Conservation (phyloP, 352 stramenopile species). For the Globisporangium cederbergense region DNA sequence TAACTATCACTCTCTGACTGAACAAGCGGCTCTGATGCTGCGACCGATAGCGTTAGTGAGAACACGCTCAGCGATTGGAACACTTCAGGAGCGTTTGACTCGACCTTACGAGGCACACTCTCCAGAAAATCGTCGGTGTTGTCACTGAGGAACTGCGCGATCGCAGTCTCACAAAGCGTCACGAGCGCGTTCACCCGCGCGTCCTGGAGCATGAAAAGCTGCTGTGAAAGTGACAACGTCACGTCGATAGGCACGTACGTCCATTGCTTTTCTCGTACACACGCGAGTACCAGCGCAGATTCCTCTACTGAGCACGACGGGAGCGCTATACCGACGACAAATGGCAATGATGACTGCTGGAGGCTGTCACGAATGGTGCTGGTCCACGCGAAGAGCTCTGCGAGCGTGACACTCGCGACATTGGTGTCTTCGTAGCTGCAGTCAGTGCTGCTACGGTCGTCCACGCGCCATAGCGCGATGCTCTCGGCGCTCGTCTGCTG, state of each 20-base stretch:
- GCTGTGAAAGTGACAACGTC: conserved; percentile 23
- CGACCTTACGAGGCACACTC: neutral
- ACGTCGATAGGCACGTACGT: conserved; percentile 49
- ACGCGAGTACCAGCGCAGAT: conserved; percentile 35
- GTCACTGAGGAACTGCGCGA: conserved; percentile 20
- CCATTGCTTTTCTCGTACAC: conserved; percentile 26
- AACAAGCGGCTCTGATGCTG: neutral
- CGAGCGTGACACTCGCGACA: neutral
- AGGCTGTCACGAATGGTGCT: conserved; percentile 4
- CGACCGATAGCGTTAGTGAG: neutral
- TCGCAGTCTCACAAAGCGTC: conserved; percentile 19
- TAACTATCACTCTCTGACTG: neutral
- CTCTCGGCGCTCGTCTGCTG: neutral
- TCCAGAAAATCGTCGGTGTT: neutral
- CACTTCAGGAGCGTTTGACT: neutral
- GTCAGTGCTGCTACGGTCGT: neutral
- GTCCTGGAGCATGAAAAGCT: conserved; percentile 27
- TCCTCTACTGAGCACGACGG: conserved; percentile 45
- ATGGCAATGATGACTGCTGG: neutral
- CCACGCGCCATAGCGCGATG: conserved; percentile 6
- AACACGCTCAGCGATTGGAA: conserved; percentile 29
- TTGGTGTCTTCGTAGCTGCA: neutral
- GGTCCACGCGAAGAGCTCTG: conserved; percentile 11
- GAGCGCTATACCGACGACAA: conserved; percentile 40
- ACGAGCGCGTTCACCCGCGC: conserved; percentile 28